Evolutionary conservation across 2,329 filamentous ascomycete genomes (phyloP).

Genomic region (Neofusicoccum ribis): DNA sequence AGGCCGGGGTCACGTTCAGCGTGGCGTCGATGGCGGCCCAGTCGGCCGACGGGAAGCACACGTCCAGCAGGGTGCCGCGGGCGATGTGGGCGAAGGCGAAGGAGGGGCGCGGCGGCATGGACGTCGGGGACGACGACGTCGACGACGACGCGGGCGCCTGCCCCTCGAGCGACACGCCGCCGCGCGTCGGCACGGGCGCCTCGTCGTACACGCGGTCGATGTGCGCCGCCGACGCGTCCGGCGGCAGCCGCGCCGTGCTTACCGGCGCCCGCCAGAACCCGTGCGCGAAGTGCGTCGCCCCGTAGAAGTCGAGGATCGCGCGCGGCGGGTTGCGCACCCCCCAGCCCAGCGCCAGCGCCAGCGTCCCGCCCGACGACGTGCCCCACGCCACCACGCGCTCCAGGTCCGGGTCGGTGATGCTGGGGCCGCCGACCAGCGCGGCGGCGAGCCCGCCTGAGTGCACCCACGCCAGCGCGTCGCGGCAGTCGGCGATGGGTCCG

Average conservation of each 20-base stretch:
- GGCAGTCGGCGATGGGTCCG: constrained; percentile 36
- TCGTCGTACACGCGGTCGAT: constrained; percentile 37
- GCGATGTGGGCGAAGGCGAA: constrained; percentile 47
- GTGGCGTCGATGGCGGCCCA: constrained; percentile 36
- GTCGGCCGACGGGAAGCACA: constrained; percentile 27
- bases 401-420: constrained; percentile 26
- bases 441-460: constrained; percentile 32
- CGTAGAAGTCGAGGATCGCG: constrained; percentile 32
- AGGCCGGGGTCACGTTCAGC: constrained; percentile 31
- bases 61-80: constrained; percentile 40
- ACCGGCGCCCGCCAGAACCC: constrained; percentile 40
- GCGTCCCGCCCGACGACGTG: constrained; percentile 39
- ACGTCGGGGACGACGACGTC: too few relatives aligned
- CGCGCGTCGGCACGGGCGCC: constrained; percentile 41
- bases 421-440: constrained; percentile 20
- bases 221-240: constrained; percentile 30
- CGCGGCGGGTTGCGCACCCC: accelerated
- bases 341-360: constrained; percentile 48
- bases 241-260: constrained; percentile 25
- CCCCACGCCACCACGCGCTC: constrained; percentile 39
- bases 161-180: constrained; percentile 45
- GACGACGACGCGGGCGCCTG: constrained; percentile 24
- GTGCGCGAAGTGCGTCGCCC: constrained; percentile 39
- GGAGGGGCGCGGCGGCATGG: constrained; percentile 36
- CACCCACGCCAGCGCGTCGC: constrained; percentile 39